Conservation (phyloP, 2,329 filamentous ascomycete genomes). For the Paraphaeosphaeria sporulosa region DNA sequence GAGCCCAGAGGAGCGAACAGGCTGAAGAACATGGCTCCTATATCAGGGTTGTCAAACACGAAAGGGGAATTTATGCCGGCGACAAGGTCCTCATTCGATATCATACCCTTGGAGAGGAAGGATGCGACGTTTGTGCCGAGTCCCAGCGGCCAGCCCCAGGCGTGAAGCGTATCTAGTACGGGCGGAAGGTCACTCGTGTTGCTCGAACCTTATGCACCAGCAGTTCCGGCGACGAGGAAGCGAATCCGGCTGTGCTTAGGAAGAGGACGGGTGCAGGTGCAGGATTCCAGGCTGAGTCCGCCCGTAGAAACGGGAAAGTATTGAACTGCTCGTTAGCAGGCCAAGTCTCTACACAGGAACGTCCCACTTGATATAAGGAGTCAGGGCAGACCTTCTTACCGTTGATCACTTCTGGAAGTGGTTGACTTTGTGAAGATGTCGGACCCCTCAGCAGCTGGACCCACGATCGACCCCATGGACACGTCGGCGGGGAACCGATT, state of each 20-base stretch:
- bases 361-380: slow-evolving; percentile 12
- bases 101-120: neutral
- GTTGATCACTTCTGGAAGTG: slow-evolving; percentile 12
- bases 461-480: slow-evolving; percentile 18
- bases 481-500: slow-evolving; percentile 21
- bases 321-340: slow-evolving; percentile 1
- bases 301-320: slow-evolving; percentile 2
- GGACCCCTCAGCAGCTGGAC: slow-evolving; percentile 6
- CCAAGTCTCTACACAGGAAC: slow-evolving; percentile 1
- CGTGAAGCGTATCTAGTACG: neutral
- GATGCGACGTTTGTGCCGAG: neutral
- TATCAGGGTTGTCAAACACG: slow-evolving; percentile 8
- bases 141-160: neutral
- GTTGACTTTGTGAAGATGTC: slow-evolving; percentile 3
- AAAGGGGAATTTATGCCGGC: slow-evolving; percentile 9
- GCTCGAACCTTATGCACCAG: slow-evolving; percentile 2
- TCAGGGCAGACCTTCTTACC: slow-evolving; percentile 6
- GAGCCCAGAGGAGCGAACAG: slow-evolving; percentile 2
- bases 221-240: neutral
- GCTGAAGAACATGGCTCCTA: slow-evolving; percentile 1
- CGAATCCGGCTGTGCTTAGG: slow-evolving; percentile 5
- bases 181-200: slow-evolving; percentile 6
- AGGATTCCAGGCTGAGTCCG: slow-evolving; percentile 11
- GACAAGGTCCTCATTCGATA: neutral
- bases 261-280: slow-evolving; percentile 6